Evolutionary conservation across 2,329 filamentous ascomycete genomes (phyloP).

Genomic region (Alternaria sp.): DNA sequence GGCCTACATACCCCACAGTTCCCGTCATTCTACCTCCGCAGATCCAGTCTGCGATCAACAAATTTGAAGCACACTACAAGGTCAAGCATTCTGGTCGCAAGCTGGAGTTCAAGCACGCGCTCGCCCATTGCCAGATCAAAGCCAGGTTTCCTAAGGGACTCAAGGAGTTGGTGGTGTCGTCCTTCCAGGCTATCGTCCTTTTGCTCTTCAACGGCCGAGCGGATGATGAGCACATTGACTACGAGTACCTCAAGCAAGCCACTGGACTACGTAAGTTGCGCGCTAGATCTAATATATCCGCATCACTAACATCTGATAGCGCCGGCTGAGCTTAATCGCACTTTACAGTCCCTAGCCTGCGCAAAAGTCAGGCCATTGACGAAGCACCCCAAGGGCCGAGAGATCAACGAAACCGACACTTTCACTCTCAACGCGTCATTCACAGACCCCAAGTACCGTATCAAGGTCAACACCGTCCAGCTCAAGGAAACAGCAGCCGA

Average conservation of each 20-base stretch:
- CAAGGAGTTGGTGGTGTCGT: conserved; percentile 90
- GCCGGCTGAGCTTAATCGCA: conserved; percentile 82
- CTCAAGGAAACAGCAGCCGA: conserved; percentile 95
- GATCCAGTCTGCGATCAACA: conserved; percentile 76
- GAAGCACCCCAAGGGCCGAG: conserved; percentile 84
- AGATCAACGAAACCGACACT: conserved; percentile 78
- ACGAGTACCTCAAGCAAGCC: conserved; percentile 74
- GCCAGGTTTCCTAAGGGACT: conserved; percentile 78
- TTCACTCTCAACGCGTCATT: conserved; percentile 85
- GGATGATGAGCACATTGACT: conserved; percentile 70
- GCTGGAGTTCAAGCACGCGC: conserved; percentile 87
- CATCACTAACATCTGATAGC: conserved; percentile 50
- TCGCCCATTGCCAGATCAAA: conserved; percentile 88
- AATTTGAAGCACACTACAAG: conserved; percentile 87
- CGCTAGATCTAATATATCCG: neutral
- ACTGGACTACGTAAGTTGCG: conserved; percentile 70
- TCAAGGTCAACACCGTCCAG: conserved; percentile 99
- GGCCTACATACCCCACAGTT: conserved; percentile 88
- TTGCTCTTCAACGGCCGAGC: conserved; percentile 83
- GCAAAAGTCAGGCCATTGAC: conserved; percentile 82
- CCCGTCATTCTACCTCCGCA: conserved; percentile 76
- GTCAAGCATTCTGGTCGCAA: conserved; percentile 87
- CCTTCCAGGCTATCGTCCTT: conserved; percentile 89
- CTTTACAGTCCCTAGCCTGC: conserved; percentile 92
- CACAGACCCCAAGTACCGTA: conserved; percentile 78